Evolutionary conservation across 768 basidiomycete genomes (phyloP).

Genomic region (Psilocybe cyanescens): DNA sequence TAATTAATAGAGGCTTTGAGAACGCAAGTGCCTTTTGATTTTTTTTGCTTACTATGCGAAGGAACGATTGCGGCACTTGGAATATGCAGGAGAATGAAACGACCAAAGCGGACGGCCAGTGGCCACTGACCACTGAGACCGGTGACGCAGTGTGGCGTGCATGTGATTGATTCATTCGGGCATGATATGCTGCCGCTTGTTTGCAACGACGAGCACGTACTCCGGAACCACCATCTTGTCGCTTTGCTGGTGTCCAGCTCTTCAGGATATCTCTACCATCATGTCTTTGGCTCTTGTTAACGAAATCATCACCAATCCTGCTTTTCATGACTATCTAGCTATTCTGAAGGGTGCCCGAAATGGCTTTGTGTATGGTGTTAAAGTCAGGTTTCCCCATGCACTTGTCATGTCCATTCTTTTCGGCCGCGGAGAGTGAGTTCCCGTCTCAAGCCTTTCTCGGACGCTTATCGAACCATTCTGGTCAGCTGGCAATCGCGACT

Average conservation of each 20-base stretch:
- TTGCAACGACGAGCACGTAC: constrained; percentile 12
- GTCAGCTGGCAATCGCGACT: constrained; percentile 74
- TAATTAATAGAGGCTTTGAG: no score
- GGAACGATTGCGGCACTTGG: no score
- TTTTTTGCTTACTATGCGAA: no score
- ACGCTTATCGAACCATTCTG: constrained; percentile 11
- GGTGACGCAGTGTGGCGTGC: neutral
- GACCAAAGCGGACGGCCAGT: neutral
- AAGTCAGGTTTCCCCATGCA: constrained; percentile 95
- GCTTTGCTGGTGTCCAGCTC: constrained; percentile 8
- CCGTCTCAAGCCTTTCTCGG: constrained; percentile 5
- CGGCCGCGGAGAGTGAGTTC: constrained; percentile 84
- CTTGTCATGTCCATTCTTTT: constrained; percentile 96
- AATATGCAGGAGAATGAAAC: no score
- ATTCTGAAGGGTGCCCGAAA: constrained; percentile 95
- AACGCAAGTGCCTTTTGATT: no score
- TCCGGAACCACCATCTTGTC: constrained; percentile 12
- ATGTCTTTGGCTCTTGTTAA: constrained; percentile 39
- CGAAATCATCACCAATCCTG: constrained; percentile 66
- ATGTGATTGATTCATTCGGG: constrained; percentile 22
- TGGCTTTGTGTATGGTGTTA: constrained; percentile 88
- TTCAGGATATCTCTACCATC: constrained; percentile 7
- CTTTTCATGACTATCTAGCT: constrained; percentile 87
- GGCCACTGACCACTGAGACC: neutral
- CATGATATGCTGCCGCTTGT: constrained; percentile 8